Conservation (phyloP, 2,329 filamentous ascomycete species). For the Raffaelea arxii region DNA sequence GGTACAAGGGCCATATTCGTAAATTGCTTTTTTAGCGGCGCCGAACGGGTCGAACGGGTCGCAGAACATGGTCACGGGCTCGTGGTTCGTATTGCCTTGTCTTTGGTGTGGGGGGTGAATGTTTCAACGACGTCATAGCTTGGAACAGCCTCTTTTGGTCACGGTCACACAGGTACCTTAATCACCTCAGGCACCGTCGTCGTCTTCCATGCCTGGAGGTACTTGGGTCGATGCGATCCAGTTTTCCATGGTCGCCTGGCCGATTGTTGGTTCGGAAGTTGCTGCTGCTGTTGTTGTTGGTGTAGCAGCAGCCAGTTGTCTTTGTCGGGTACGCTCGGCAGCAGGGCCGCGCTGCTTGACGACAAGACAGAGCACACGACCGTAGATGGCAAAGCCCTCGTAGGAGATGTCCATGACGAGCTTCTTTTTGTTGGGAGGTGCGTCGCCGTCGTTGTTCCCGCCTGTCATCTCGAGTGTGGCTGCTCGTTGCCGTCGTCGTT, state of each 20-base stretch:
- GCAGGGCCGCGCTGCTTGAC: conserved; percentile 58
- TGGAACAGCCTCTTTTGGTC: too few relatives aligned
- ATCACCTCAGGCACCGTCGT: conserved; percentile 2
- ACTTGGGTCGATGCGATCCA: conserved; percentile 76
- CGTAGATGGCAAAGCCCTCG: conserved; percentile 93
- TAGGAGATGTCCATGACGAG: conserved; percentile 77
- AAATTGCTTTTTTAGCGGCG: too few relatives aligned
- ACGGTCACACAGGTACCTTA: too few relatives aligned
- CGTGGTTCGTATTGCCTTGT: too few relatives aligned
- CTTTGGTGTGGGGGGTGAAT: too few relatives aligned
- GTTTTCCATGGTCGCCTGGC: conserved; percentile 70
- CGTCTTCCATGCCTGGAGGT: conserved; percentile 25
- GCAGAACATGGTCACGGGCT: too few relatives aligned
- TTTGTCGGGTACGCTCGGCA: conserved; percentile 15
- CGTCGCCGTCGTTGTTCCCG: conserved; percentile 17
- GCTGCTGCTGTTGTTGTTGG: conserved; percentile 11
- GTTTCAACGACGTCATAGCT: too few relatives aligned
- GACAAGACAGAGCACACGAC: conserved; percentile 82
- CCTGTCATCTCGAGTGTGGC: conserved; percentile 5
- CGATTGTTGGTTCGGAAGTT: conserved; percentile 28
- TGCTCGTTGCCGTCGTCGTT: conserved; percentile 8
- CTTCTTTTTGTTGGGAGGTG: conserved; percentile 73
- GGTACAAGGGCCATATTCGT: too few relatives aligned
- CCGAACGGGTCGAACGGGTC: too few relatives aligned
- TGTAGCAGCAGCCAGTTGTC: too few relatives aligned